Base-by-base conservation (phyloP, 2,329 filamentous ascomycete species). In the Tetracladium maxilliforme region DNA sequence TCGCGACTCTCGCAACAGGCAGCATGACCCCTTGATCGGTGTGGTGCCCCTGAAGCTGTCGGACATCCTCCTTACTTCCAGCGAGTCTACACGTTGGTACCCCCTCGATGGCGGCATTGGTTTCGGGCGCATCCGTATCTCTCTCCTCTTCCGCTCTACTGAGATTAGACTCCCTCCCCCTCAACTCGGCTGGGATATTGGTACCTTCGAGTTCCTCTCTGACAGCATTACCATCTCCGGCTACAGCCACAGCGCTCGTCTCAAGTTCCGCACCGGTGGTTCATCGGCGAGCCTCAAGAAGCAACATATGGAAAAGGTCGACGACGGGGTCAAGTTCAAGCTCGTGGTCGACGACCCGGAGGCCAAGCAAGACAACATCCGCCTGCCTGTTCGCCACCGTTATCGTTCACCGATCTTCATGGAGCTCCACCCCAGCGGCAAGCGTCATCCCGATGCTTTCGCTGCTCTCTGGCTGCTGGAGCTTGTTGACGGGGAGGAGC, bases 21-120 rank as follows among this genome's bases (percentile, higher is more conserved):
- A 98, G 51, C 87, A 95, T 39, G 90, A 95, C 36, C 87, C 90
- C 1, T 83, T 98, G 31, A 70, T 95, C 16, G 90, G 90, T 20
- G 79, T 95, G 5, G 79, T 95, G 3, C 83, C 86, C 2, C 56
- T 98, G 30, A 90, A 84, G 46, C 51, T 95, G 1, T 80, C 81
- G 0, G 83, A 94, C 24, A 65, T 94, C n/a, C 59, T 98, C 13
- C 73, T 87, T 39, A 92, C 77, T 1, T 78, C 73, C 36, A 92
- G 83, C 22, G 83, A 95, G 47, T 35, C 37, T 10, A 66, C 75
- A 27, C 92, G 84, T 31, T 94, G 86, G 84, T 95, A 94, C 46
- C 87, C 90, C n/a, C 64, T 98, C 1, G 86, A 93, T 43, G 90
- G 87, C 13, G 90, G 90, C 8, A 75, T 95, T 33, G 81, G 90